Base-by-base conservation (phyloP, 345 rosid species). In the Ceriops decandra region DNA sequence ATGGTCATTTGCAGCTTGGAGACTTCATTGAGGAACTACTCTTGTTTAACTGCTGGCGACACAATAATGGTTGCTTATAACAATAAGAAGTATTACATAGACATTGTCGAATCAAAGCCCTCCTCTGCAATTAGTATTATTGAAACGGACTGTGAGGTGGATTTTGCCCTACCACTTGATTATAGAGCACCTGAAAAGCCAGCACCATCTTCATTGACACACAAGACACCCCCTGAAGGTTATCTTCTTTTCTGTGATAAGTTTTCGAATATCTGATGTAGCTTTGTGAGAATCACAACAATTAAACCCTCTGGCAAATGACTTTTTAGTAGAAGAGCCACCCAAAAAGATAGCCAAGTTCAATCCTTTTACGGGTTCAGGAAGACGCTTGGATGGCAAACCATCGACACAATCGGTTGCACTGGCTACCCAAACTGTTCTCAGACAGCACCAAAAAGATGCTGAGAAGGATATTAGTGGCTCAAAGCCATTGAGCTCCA, bases 111-210 rank as follows among this genome's bases (percentile, higher is more conserved):
- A 62, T 71, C 89, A n/a, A 86, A 85, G 64, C 90, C 93, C 57
- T 79, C 83, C 56, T 6, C 76, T 42, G 93, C 91, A 35, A 76
- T 88, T 27, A 88, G 89, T 76, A 85, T 85, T 47, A 86, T 86
- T 28, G 93, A 88, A 69, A 86, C 93, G 4, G 93, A 86, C 62
- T 86, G 86, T 54, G 93, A 88, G 72, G 93, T 88, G 27, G 93
- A 83, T 76, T 88, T 86, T 42, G 88, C 88, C 57, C 84, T 85
- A 33, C 90, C 93, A 74, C 87, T 88, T 42, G 91, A 85, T 72
- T 85, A 82, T 63, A 82, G 77, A 78, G 93, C 85, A 73, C 80
- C 80, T 26, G 88, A 83, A 66, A 86, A 80, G 61, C 82, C 81
- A 6, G 70, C 63, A 15, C 47, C 79, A n/a, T 33, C 75, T 66